These are phyloP conservation scores for Aspergillus sp. DNA, from an alignment of 2,329 filamentous ascomycete genomes.

Conservation along the genomic window DNA sequence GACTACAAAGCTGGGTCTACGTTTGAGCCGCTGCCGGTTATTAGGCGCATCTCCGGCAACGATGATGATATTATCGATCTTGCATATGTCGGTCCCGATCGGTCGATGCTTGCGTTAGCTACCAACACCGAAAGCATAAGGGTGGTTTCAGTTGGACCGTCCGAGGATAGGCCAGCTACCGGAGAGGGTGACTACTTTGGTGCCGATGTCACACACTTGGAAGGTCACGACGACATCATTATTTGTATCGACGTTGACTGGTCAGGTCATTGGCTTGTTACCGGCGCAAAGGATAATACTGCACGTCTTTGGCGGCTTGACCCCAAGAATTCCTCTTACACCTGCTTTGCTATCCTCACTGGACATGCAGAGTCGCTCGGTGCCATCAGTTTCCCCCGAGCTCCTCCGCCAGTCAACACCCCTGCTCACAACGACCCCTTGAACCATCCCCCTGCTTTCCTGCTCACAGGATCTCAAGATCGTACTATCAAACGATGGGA, in stretches of 20 bases:
- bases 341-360: conserved; percentile 78
- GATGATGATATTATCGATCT: conserved; percentile 98
- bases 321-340: conserved; percentile 69
- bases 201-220: conserved; percentile 80
- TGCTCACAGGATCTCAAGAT: conserved; percentile 92
- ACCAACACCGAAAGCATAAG: conserved; percentile 94
- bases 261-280: conserved; percentile 96
- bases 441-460: conserved; percentile 75
- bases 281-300: conserved; percentile 94
- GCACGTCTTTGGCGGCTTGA: conserved; percentile 89
- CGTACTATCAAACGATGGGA: conserved; percentile 96
- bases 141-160: conserved; percentile 68
- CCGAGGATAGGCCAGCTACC: conserved; percentile 34
- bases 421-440: conserved; percentile 72
- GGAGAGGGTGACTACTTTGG: conserved; percentile 69
- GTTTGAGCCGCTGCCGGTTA: conserved; percentile 60
- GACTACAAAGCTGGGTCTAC: conserved; percentile 42
- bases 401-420: conserved; percentile 66
- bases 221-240: conserved; percentile 92
- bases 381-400: conserved; percentile 79
- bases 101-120: conserved; percentile 80
- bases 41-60: conserved; percentile 86
- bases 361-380: conserved; percentile 94
- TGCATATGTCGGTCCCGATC: conserved; percentile 77
- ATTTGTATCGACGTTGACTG: conserved; percentile 93